Evolutionary conservation across 1,139 yeast species (phyloP).

Genomic region (Kodamaea sp.): DNA sequence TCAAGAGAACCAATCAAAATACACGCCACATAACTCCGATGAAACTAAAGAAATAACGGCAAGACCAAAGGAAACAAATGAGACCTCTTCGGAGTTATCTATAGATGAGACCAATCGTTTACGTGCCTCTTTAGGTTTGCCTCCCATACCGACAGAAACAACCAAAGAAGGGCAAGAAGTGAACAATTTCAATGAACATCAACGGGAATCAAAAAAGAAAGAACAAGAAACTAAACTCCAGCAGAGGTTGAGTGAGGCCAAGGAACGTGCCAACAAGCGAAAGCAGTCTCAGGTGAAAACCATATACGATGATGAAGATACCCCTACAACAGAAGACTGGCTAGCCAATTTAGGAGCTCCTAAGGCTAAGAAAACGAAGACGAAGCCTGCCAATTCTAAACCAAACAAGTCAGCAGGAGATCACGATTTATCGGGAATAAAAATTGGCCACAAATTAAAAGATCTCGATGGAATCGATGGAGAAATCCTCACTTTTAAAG

Average conservation of each 20-base stretch:
- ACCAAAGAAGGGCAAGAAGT: slow-evolving; percentile 4
- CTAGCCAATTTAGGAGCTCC: slow-evolving; percentile 24
- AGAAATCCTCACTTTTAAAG: slow-evolving; percentile 67
- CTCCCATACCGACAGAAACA: slow-evolving; percentile 13
- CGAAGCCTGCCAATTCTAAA: background rate
- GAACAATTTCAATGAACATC: slow-evolving; percentile 20
- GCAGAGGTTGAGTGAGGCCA: slow-evolving; percentile 17
- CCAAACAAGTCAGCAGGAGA: slow-evolving; percentile 16
- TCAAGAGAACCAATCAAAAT: no score
- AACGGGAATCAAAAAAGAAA: slow-evolving; percentile 9
- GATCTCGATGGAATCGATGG: slow-evolving; percentile 48
- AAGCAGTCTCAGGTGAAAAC: slow-evolving; percentile 18
- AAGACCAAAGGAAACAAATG: no score
- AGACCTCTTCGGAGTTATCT: no score
- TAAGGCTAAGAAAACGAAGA: slow-evolving; percentile 12
- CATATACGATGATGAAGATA: slow-evolving; percentile 26
- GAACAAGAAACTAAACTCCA: slow-evolving; percentile 8
- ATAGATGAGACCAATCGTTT: slow-evolving; percentile 40
- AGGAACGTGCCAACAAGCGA: slow-evolving; percentile 17
- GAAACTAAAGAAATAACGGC: no score
- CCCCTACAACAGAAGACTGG: slow-evolving; percentile 43
- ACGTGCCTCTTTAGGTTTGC: slow-evolving; percentile 36
- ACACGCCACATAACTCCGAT: no score
- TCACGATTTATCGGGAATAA: slow-evolving; percentile 36
- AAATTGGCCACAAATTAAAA: slow-evolving; percentile 41